A percentile compares a stretch with the other conserved stretches of the same genome.
phyloP scores from a whole-genome alignment of 805 yeast species.

The Candida berthetii region DNA sequence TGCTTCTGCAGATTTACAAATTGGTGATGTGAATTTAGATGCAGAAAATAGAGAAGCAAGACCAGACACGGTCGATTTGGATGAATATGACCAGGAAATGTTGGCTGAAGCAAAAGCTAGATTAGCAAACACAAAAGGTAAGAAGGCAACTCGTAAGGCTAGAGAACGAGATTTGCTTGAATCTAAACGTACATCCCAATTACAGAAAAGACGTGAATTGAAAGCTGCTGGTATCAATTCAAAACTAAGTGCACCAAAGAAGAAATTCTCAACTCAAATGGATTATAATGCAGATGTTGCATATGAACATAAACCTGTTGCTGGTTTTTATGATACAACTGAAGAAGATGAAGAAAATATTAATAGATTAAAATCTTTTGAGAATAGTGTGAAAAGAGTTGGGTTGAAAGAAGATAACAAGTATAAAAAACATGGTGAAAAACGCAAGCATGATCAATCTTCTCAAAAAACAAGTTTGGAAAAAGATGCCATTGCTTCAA shows the following conservation, averaged over 20 bases:
- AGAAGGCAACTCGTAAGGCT: constrained; percentile 86
- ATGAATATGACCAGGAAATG: constrained; percentile 90
- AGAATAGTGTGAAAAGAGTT: constrained; percentile 30
- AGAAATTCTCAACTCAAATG: constrained; percentile 51
- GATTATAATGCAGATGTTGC: constrained; percentile 85
- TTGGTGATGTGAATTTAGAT: constrained; percentile 59
- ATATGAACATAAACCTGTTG: constrained; percentile 62
- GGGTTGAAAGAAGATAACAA: constrained; percentile 39
- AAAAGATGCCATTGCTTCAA: constrained; percentile 7
- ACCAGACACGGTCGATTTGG: constrained; percentile 75
- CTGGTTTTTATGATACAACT: constrained; percentile 61
- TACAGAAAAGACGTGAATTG: constrained; percentile 77
- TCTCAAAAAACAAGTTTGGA: constrained; percentile 17
- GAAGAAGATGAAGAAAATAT: constrained; percentile 47
- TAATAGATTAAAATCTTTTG: constrained; percentile 33
- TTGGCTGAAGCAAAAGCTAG: constrained; percentile 91
- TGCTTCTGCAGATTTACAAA: constrained; percentile 22
- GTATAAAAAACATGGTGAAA: constrained; percentile 23
- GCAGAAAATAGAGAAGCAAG: constrained; percentile 77
- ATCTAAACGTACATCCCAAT: constrained; percentile 63
- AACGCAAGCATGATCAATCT: constrained; percentile 18
- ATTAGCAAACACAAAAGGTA: constrained; percentile 87
- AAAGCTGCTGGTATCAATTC: constrained; percentile 72
- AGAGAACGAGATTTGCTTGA: constrained; percentile 81
- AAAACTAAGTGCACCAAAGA: constrained; percentile 41